Conservation (phyloP, 371 early-diverging fungal genomes). For the Haplosporangium sp. region DNA sequence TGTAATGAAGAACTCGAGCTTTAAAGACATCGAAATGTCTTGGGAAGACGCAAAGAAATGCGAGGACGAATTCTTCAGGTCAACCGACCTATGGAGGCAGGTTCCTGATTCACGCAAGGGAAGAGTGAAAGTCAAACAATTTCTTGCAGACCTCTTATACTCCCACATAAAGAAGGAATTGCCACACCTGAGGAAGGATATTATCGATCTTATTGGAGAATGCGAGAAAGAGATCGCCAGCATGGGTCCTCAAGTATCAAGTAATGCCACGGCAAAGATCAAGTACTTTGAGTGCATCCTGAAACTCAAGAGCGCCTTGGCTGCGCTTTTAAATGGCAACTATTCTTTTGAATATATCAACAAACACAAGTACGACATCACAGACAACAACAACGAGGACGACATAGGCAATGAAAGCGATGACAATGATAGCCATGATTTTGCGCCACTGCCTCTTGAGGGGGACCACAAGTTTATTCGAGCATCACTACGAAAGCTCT, state of each 20-base stretch:
- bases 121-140: slow-evolving; percentile 18
- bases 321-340: slow-evolving; percentile 20
- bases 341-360: slow-evolving; percentile 33
- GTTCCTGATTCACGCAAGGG: slow-evolving; percentile 25
- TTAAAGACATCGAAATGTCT: slow-evolving; percentile 27
- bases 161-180: slow-evolving; percentile 45
- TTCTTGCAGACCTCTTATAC: slow-evolving; percentile 31
- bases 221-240: slow-evolving; percentile 27
- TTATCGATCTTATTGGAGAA: slow-evolving; percentile 8
- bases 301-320: slow-evolving; percentile 22
- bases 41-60: slow-evolving; percentile 30
- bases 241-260: slow-evolving; percentile 21
- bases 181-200: slow-evolving; percentile 25
- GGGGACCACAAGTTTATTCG: slow-evolving; percentile 21
- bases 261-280: slow-evolving; percentile 5
- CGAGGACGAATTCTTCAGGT: slow-evolving; percentile 34
- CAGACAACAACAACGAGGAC: not conserved
- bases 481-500: slow-evolving; percentile 21
- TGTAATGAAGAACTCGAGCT: slow-evolving; percentile 43
- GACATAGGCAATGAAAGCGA: not conserved
- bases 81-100: slow-evolving; percentile 15
- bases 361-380: slow-evolving; percentile 7
- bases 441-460: slow-evolving; percentile 9
- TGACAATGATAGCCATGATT: slow-evolving; percentile 2
- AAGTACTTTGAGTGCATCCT: slow-evolving; percentile 24